Conservation (phyloP, 1,139 yeast species). For the Saccharomyces hybrid region DNA sequence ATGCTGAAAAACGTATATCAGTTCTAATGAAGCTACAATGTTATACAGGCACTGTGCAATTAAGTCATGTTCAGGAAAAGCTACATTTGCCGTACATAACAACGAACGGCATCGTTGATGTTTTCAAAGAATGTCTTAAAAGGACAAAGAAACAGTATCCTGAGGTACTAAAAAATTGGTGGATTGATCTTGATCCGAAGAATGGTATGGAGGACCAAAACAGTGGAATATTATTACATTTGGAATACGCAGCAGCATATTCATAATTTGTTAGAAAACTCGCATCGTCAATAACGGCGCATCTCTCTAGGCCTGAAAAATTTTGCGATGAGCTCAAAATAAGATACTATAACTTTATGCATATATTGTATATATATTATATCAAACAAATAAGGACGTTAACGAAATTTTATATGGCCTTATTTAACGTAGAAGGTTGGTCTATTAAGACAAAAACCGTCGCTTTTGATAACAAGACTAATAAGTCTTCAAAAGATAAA, state of each 20-base stretch:
- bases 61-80: conserved; percentile 7
- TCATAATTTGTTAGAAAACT: neutral
- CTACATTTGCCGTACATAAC: conserved; percentile 8
- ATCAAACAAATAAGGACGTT: neutral
- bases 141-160: conserved; percentile 5
- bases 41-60: conserved; percentile 12
- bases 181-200: conserved; percentile 16
- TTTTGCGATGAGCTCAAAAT: conserved; percentile 3
- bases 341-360: neutral
- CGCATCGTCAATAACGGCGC: conserved; percentile 10
- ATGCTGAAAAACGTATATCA: conserved; percentile 11
- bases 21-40: conserved; percentile 14
- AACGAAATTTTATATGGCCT: conserved; percentile 41
- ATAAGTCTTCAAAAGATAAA: conserved; percentile 34
- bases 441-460: conserved; percentile 50
- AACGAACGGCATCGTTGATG: conserved; percentile 11
- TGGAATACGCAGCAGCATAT: conserved; percentile 9
- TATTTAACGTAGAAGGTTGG: conserved; percentile 83
- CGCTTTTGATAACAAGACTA: conserved; percentile 38
- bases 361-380: neutral
- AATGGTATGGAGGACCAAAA: conserved; percentile 4
- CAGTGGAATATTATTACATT: conserved; percentile 8
- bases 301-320: neutral
- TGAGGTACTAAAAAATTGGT: conserved; percentile 14
- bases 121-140: conserved; percentile 14